Conservation (phyloP, 2,329 filamentous ascomycete genomes). For the Colletotrichum sp. region DNA sequence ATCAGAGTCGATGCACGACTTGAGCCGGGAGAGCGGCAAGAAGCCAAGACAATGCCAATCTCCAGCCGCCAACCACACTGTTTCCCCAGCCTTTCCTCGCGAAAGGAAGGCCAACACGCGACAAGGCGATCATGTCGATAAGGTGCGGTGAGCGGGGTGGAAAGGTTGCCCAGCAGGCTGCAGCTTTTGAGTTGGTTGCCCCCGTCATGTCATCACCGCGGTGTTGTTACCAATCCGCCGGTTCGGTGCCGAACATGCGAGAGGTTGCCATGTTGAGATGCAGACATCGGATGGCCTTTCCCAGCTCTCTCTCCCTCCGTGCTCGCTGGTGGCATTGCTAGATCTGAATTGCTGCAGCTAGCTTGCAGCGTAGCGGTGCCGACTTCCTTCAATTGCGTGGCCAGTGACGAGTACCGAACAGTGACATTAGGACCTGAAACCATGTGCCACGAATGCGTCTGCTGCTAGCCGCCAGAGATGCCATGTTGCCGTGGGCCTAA, state of each 20-base stretch:
- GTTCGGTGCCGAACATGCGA: slow-evolving; percentile 5
- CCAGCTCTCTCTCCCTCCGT: not conserved
- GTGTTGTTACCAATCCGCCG: not conserved
- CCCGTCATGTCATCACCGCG: not conserved
- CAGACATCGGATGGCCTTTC: not conserved
- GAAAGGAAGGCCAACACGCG: not conserved
- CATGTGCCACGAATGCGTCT: not conserved
- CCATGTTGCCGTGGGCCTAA: not conserved
- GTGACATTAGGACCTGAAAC: slow-evolving; percentile 12
- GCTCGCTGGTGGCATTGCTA: not conserved
- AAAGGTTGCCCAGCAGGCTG: not conserved
- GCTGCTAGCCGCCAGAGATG: slow-evolving; percentile 5
- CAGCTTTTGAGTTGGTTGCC: not conserved
- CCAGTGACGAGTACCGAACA: slow-evolving; percentile 1
- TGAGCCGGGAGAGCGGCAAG: slow-evolving; percentile 6
- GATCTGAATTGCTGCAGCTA: not conserved
- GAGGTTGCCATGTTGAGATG: not conserved
- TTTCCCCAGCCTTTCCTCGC: not conserved
- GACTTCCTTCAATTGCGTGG: slow-evolving; percentile 5
- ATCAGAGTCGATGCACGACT: not conserved
- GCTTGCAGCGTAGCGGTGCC: not conserved
- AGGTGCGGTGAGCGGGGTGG: not conserved
- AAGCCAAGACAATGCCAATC: slow-evolving; percentile 1
- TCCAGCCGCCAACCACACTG: not conserved
- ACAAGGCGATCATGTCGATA: not conserved